Conservation (phyloP, 176 grass and related monocot species). For the Zea luxurians region DNA sequence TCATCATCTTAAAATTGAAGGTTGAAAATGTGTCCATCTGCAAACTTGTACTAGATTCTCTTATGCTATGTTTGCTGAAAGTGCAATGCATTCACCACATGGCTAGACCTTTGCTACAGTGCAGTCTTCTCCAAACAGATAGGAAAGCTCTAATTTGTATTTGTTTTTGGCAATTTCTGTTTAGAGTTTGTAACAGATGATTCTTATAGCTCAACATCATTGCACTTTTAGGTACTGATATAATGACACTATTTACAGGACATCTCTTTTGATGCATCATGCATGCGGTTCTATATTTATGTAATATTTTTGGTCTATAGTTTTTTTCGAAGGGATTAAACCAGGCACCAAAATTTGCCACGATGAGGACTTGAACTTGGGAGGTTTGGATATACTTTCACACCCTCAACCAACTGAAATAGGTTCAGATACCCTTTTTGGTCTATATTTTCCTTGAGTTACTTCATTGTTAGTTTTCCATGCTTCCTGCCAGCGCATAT, state of each 20-base stretch:
- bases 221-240: not conserved
- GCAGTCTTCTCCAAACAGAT: no score
- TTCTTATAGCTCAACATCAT: not conserved
- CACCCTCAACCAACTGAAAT: not conserved
- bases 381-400: not conserved
- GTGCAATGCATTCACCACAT: constrained; percentile 1
- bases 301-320: not conserved
- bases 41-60: not conserved
- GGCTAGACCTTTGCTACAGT: not conserved
- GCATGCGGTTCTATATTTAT: not conserved
- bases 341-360: not conserved
- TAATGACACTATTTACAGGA: not conserved
- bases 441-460: not conserved
- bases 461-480: not conserved
- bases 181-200: not conserved
- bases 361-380: not conserved
- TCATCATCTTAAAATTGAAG: not conserved
- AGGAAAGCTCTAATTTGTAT: no score
- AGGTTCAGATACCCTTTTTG: not conserved
- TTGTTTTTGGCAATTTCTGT: not conserved
- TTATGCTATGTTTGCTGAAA: not conserved
- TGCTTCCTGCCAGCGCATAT: not conserved
- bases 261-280: constrained; percentile 2
- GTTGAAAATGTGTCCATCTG: not conserved
- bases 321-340: not conserved